These are phyloP conservation scores for Ophiocordyceps camponoti-floridani DNA, from an alignment of 2,329 filamentous ascomycete species.

Conservation along the genomic window DNA sequence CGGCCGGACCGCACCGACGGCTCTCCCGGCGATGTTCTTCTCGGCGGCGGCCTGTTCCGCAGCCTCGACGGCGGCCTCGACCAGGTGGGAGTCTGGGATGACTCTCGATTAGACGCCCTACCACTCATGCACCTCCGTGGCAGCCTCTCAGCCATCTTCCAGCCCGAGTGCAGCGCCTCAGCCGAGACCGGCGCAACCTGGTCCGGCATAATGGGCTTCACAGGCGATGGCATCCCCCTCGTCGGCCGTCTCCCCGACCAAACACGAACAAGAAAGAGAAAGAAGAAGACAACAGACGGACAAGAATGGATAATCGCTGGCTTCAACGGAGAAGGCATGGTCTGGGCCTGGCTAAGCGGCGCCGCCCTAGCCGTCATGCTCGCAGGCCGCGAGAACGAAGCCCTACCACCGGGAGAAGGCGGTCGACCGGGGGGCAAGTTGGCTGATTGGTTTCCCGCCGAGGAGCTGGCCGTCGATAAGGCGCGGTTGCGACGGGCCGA, in stretches of 20 bases:
- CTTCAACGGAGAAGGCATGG: slow-evolving; percentile 34
- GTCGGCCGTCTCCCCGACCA: slow-evolving; percentile 24
- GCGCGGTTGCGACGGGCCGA: slow-evolving; percentile 17
- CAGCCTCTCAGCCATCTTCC: slow-evolving; percentile 23
- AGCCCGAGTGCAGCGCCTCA: slow-evolving; percentile 15
- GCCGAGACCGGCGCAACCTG: slow-evolving; percentile 21
- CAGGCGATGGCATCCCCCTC: slow-evolving; percentile 29
- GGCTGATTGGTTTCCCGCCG: slow-evolving; percentile 21
- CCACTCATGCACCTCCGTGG: slow-evolving; percentile 21
- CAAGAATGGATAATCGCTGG: slow-evolving; percentile 35
- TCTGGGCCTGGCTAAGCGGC: slow-evolving; percentile 32
- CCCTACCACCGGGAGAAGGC: slow-evolving; percentile 7
- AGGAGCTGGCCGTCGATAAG: slow-evolving; percentile 13
- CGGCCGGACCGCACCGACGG: slow-evolving; percentile 14
- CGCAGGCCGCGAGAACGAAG: slow-evolving; percentile 16
- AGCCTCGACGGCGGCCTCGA: slow-evolving; percentile 22
- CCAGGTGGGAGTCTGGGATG: slow-evolving; percentile 27
- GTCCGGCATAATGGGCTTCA: slow-evolving; percentile 30
- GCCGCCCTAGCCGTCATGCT: slow-evolving; percentile 28
- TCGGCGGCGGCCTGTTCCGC: slow-evolving; percentile 32
- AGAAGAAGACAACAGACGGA: not conserved
- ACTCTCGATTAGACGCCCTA: slow-evolving; percentile 20
- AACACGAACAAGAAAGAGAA: slow-evolving; percentile 3
- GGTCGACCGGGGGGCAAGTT: slow-evolving; percentile 19
- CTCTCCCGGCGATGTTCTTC: slow-evolving; percentile 26